These are phyloP conservation scores for Tetradesmus lagerheimii DNA, from an alignment of 139 green algal genomes.

Conservation along the genomic window DNA sequence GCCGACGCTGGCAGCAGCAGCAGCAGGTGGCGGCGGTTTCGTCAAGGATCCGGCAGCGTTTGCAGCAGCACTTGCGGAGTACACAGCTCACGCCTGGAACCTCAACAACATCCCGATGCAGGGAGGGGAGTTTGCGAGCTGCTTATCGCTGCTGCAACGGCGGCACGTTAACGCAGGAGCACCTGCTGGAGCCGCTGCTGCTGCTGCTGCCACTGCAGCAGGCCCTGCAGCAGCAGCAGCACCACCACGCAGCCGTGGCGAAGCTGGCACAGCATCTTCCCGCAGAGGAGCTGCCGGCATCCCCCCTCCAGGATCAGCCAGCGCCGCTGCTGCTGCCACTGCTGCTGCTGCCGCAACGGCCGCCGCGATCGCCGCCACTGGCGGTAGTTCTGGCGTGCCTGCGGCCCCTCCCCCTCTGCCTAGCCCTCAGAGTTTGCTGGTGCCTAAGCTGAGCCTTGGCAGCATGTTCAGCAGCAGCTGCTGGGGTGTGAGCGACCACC, in stretches of 20 bases:
- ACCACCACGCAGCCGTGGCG: background rate
- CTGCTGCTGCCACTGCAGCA: background rate
- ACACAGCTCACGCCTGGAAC: constrained; percentile 77
- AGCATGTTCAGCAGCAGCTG: constrained; percentile 83
- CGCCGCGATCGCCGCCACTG: background rate
- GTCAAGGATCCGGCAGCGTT: background rate
- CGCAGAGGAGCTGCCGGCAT: background rate
- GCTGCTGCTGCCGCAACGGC: constrained; percentile 56
- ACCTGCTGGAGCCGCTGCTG: background rate
- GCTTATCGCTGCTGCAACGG: constrained; percentile 59
- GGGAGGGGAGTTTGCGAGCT: constrained; percentile 57
- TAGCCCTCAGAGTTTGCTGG: constrained; percentile 36
- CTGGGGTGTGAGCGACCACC: constrained; percentile 92
- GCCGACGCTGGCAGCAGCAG: background rate
- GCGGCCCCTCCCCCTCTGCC: background rate
- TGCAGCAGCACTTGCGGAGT: constrained; percentile 32
- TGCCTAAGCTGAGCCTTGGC: constrained; percentile 85
- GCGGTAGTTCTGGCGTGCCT: background rate
- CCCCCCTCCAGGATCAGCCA: background rate
- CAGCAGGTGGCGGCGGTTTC: background rate
- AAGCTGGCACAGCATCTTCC: background rate
- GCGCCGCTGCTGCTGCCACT: background rate
- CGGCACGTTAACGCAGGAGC: background rate
- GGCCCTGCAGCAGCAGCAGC: background rate
- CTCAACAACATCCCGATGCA: constrained; percentile 81